These are phyloP conservation scores for Paratinospora sagittata DNA, from an alignment of 164 flowering plant species.

Conservation along the genomic window DNA sequence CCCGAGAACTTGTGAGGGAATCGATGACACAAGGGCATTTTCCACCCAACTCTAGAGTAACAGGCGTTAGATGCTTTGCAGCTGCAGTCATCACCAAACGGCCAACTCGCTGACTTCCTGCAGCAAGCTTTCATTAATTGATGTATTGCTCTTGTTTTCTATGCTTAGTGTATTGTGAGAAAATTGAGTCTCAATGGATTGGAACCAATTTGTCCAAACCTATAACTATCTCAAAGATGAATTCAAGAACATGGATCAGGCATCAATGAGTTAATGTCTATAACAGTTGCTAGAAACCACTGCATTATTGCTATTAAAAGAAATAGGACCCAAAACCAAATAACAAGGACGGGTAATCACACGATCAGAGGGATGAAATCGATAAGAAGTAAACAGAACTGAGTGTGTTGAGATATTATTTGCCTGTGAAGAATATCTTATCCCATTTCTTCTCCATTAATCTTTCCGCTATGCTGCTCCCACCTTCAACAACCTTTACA, in stretches of 20 bases:
- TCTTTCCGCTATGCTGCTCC: constrained; percentile 28
- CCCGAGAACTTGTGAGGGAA: constrained; percentile 29
- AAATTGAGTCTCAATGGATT: no score
- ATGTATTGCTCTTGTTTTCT: no score
- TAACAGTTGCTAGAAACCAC: no score
- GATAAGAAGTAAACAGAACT: background rate
- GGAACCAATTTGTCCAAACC: no score
- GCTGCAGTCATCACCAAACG: constrained; percentile 78
- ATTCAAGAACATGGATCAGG: no score
- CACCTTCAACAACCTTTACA: constrained; percentile 64
- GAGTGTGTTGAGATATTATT: background rate
- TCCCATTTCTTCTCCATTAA: constrained; percentile 74
- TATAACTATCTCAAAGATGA: no score
- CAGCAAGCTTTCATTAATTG: background rate
- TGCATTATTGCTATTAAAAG: background rate
- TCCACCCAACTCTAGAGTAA: constrained; percentile 86
- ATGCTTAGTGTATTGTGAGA: no score
- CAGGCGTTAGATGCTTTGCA: constrained; percentile 84
- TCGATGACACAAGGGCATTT: constrained; percentile 79
- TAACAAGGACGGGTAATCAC: background rate
- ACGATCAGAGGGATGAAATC: background rate
- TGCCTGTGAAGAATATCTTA: constrained; percentile 93
- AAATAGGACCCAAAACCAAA: background rate
- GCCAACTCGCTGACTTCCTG: constrained; percentile 71
- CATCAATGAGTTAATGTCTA: background rate